A percentile compares a stretch with the other conserved stretches of the same genome.
Evolutionary conservation across 768 basidiomycete genomes (phyloP).

Genomic region (Mycena maculata): DNA sequence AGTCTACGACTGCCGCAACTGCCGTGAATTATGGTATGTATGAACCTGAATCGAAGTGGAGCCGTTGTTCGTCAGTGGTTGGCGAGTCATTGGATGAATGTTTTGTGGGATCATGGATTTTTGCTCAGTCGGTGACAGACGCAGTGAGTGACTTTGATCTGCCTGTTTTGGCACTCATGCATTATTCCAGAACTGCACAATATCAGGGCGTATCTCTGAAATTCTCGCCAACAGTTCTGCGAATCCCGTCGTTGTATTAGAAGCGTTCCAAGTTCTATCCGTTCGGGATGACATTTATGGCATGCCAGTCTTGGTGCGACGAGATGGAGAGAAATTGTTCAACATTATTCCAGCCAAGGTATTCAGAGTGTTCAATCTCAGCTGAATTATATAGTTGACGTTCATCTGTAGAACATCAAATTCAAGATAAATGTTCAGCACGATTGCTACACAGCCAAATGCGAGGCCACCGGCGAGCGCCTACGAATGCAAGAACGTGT

Average conservation of each 20-base stretch:
- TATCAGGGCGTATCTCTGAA: background rate
- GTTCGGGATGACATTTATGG: background rate
- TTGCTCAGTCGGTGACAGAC: background rate
- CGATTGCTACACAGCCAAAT: background rate
- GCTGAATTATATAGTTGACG: slow-evolving; percentile 34
- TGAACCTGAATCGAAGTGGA: background rate
- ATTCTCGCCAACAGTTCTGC: background rate
- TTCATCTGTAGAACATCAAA: slow-evolving; percentile 24
- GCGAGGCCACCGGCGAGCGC: background rate
- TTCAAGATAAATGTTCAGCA: slow-evolving; percentile 11
- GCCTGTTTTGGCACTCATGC: no score
- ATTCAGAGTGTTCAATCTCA: background rate
- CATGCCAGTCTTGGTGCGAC: slow-evolving; percentile 1
- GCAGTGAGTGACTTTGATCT: background rate
- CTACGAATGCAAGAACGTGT: slow-evolving; percentile 4
- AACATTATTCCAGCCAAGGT: slow-evolving; percentile 4
- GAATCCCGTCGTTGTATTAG: background rate
- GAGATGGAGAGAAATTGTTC: background rate
- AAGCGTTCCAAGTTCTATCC: background rate
- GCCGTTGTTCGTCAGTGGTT: background rate
- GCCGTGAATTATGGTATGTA: background rate
- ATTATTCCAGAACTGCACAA: background rate
- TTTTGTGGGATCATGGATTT: background rate
- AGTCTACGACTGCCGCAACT: background rate
- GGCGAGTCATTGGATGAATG: slow-evolving; percentile 3